Evolutionary conservation across 1,284 basidiomycete genomes (phyloP).

Genomic region (Ustilago bromivora): DNA sequence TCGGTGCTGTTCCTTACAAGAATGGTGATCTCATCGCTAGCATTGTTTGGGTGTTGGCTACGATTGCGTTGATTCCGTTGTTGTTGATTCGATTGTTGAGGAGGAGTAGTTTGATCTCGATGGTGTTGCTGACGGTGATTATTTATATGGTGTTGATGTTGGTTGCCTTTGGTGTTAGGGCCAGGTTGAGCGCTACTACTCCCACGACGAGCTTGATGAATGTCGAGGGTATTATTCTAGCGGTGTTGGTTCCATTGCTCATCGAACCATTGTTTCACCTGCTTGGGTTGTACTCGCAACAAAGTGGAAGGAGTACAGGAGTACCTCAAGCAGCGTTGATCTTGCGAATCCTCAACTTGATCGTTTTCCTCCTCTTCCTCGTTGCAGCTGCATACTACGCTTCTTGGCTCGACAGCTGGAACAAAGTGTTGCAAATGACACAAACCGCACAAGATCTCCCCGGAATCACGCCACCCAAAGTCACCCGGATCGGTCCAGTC

Average conservation of each 20-base stretch:
- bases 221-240: constrained; percentile 46
- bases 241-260: constrained; percentile 42
- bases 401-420: constrained; percentile 44
- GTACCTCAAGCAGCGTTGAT: constrained; percentile 44
- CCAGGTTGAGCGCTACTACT: constrained; percentile 35
- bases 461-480: constrained; percentile 28
- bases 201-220: constrained; percentile 50
- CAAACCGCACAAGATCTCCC: constrained; percentile 45
- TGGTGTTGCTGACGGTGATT: constrained; percentile 49
- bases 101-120: constrained; percentile 50
- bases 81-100: constrained; percentile 51
- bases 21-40: constrained; percentile 55
- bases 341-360: constrained; percentile 50
- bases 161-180: constrained; percentile 46
- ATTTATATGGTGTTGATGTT: constrained; percentile 48
- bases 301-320: constrained; percentile 32
- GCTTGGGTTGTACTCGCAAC: constrained; percentile 43
- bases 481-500: constrained; percentile 47
- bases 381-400: constrained; percentile 47
- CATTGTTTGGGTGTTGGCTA: constrained; percentile 54
- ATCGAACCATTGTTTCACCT: constrained; percentile 53
- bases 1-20: constrained; percentile 54
- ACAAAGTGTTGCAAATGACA: constrained; percentile 39
- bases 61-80: constrained; percentile 48
- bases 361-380: constrained; percentile 54